These are phyloP conservation scores for Meyerozyma smithsonii DNA, from an alignment of 1,139 yeast species.

Conservation along the genomic window DNA sequence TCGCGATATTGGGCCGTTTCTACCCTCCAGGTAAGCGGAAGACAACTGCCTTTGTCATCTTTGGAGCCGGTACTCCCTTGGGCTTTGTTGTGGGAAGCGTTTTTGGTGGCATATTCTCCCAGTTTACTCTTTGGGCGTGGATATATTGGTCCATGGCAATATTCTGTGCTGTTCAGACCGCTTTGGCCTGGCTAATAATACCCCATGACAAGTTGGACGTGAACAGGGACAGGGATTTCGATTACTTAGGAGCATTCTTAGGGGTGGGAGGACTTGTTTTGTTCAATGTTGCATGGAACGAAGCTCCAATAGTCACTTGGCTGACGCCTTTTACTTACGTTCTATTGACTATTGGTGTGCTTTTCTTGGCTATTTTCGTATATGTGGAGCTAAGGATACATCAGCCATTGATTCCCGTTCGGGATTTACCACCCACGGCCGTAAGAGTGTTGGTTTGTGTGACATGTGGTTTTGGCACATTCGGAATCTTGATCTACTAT, in stretches of 20 bases:
- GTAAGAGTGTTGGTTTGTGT: constrained; percentile 44
- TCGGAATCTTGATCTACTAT: constrained; percentile 55
- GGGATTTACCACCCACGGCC: constrained; percentile 16
- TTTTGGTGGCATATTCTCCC: constrained; percentile 41
- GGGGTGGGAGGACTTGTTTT: constrained; percentile 49
- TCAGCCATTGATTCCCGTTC: constrained; percentile 43
- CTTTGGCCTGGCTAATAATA: constrained; percentile 32
- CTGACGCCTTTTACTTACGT: constrained; percentile 43
- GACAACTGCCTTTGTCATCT: constrained; percentile 39
- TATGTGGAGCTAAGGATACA: constrained; percentile 29
- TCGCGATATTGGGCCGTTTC: constrained; percentile 50
- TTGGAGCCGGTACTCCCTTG: constrained; percentile 57
- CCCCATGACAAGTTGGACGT: constrained; percentile 32
- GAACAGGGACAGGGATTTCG: constrained; percentile 28
- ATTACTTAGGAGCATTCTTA: constrained; percentile 40
- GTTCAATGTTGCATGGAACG: constrained; percentile 55
- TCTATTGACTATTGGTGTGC: constrained; percentile 45
- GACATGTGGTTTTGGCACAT: constrained; percentile 57
- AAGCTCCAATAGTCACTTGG: constrained; percentile 62
- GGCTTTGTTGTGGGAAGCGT: constrained; percentile 52
- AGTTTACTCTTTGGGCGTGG: constrained; percentile 54
- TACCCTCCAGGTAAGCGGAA: constrained; percentile 43
- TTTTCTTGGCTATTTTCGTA: constrained; percentile 31
- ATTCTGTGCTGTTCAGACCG: constrained; percentile 10
- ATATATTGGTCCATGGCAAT: constrained; percentile 45